phyloP scores from a whole-genome alignment of 2,329 filamentous ascomycete species.

The Lasiodiplodia gonubiensis region DNA sequence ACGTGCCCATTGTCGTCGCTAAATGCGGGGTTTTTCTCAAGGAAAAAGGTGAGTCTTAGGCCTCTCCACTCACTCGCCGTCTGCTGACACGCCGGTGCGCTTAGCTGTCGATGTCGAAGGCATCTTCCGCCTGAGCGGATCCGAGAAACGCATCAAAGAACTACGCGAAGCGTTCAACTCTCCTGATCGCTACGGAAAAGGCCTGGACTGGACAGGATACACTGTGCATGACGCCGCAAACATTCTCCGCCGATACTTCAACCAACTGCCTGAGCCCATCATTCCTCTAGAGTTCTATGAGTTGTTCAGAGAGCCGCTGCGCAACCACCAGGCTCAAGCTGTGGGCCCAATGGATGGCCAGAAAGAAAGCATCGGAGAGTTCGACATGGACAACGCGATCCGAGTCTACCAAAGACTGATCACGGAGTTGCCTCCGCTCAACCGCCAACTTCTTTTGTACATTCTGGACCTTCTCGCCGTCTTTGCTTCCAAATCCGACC shows the following conservation, averaged over 20 bases:
- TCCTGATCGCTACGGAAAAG: constrained; percentile 93
- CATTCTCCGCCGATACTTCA: constrained; percentile 91
- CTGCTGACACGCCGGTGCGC: constrained; percentile 36
- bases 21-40: constrained; percentile 98
- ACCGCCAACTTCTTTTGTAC: constrained; percentile 91
- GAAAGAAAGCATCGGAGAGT: constrained; percentile 73
- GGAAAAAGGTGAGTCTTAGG: constrained; percentile 78
- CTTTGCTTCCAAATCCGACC: constrained; percentile 93
- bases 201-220: constrained; percentile 94
- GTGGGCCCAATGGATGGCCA: constrained; percentile 68
- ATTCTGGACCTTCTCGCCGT: constrained; percentile 95
- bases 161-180: constrained; percentile 91
- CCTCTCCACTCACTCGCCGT: not conserved
- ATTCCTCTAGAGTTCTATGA: constrained; percentile 94
- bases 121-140: constrained; percentile 94
- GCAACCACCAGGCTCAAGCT: constrained; percentile 70
- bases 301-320: constrained; percentile 83
- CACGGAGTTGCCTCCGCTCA: constrained; percentile 88
- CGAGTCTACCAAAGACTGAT: constrained; percentile 85
- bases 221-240: constrained; percentile 99
- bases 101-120: constrained; percentile 91
- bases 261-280: constrained; percentile 94
- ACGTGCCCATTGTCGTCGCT: constrained; percentile 96
- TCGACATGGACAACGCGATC: constrained; percentile 78
- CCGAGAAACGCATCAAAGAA: constrained; percentile 98